These are phyloP conservation scores for Besnoitia besnoiti DNA, from an alignment of 169 alveolate genomes.

Conservation along the genomic window DNA sequence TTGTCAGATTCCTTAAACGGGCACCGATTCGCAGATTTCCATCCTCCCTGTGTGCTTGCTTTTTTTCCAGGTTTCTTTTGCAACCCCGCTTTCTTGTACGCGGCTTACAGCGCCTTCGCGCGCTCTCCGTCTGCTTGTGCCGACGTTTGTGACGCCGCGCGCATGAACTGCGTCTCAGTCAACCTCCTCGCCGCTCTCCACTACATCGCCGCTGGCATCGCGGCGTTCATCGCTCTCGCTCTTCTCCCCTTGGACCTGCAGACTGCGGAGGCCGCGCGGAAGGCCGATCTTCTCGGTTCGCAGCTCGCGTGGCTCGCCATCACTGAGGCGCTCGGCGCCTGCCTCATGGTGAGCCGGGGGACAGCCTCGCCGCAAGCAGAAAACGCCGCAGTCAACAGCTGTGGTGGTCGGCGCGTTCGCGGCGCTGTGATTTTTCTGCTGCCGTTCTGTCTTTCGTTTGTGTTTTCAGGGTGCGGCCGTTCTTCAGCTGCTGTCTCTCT, in stretches of 20 bases:
- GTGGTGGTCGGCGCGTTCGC: neutral
- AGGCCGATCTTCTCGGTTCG: neutral
- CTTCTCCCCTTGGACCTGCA: neutral
- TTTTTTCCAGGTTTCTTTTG: neutral
- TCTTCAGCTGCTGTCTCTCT: neutral
- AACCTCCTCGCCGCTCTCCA: neutral
- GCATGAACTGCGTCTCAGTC: neutral
- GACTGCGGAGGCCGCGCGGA: neutral
- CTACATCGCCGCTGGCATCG: neutral
- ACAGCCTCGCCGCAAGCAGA: too few species aligned
- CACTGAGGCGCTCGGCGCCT: constrained; percentile 8
- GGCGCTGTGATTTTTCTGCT: neutral
- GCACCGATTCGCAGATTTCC: too few species aligned
- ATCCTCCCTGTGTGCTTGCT: too few species aligned
- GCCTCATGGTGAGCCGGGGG: neutral
- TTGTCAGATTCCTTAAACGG: too few species aligned
- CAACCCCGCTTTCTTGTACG: neutral
- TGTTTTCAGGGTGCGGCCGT: neutral
- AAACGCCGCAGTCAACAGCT: neutral
- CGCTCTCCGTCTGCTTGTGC: neutral
- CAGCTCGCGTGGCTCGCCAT: neutral
- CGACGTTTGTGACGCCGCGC: neutral
- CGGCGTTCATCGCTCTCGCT: neutral
- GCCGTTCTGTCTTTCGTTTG: neutral
- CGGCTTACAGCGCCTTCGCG: neutral